Percentiles rank a stretch among this genome's conserved stretches.
These are phyloP conservation scores for Monosporascus sp. DNA, from an alignment of 2,329 filamentous ascomycete genomes.

Conservation along the genomic window DNA sequence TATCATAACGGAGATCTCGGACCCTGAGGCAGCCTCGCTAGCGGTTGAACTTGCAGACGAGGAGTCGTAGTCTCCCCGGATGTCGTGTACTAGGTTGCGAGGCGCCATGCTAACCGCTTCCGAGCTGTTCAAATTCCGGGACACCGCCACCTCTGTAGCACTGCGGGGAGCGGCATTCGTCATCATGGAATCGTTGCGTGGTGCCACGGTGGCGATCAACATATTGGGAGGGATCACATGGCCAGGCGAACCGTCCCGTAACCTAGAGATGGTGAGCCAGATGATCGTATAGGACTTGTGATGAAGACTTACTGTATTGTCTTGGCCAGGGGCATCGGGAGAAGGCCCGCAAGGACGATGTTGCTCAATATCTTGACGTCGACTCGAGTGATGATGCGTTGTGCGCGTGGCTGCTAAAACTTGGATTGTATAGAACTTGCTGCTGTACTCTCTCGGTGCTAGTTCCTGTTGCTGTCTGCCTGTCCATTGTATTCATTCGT, in stretches of 20 bases:
- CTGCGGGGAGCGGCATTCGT: not conserved
- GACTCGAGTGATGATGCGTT: not conserved
- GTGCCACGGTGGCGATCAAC: too few species aligned
- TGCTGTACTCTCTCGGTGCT: constrained; percentile 1
- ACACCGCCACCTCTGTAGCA: not conserved
- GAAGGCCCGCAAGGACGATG: constrained; percentile 21
- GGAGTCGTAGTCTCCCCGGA: not conserved
- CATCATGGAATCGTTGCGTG: not conserved
- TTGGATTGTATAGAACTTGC: constrained; percentile 1
- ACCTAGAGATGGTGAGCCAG: not conserved
- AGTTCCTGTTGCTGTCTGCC: constrained; percentile 6
- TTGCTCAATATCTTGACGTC: constrained; percentile 21
- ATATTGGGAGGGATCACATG: too few species aligned
- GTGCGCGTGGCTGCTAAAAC: not conserved
- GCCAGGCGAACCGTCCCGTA: not conserved
- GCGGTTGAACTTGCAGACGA: too few species aligned
- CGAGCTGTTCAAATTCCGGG: not conserved
- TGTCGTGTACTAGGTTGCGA: not conserved
- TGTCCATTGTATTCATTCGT: not conserved
- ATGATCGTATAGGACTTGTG: not conserved
- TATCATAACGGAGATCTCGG: too few species aligned
- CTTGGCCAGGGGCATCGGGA: constrained; percentile 23
- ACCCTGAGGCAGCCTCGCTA: too few species aligned
- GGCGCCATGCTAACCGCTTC: not conserved
- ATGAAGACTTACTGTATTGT: constrained; percentile 20